Evolutionary conservation across 2,329 filamentous ascomycete species (phyloP).

Genomic region (Myriosclerotinia curreyana): DNA sequence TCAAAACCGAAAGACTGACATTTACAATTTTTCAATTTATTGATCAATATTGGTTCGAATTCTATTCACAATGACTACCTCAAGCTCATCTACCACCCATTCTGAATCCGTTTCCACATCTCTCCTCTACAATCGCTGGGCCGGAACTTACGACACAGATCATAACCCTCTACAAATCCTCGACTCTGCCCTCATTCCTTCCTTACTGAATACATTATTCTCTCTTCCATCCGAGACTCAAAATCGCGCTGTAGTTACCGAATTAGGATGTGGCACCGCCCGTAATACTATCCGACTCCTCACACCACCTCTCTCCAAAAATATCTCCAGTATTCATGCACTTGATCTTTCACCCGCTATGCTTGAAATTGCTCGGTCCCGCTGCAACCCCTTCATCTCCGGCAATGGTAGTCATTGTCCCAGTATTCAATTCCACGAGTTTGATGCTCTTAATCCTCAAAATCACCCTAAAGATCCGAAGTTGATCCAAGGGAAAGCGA

Average conservation of each 20-base stretch:
- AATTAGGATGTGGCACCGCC: slow-evolving; percentile 64
- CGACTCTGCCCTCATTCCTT: slow-evolving; percentile 55
- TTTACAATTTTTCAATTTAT: neutral
- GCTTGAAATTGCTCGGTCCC: slow-evolving; percentile 50
- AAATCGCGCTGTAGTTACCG: slow-evolving; percentile 45
- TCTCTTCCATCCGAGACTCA: slow-evolving; percentile 29
- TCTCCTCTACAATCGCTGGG: slow-evolving; percentile 50
- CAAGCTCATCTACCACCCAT: slow-evolving; percentile 23
- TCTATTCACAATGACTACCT: slow-evolving; percentile 9
- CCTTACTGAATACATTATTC: slow-evolving; percentile 50
- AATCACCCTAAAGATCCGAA: slow-evolving; percentile 28
- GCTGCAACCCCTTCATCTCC: slow-evolving; percentile 15
- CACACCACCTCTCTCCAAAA: slow-evolving; percentile 26
- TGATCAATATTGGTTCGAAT: neutral
- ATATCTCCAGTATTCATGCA: slow-evolving; percentile 39
- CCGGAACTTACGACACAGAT: slow-evolving; percentile 59
- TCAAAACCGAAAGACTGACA: neutral
- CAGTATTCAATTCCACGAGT: slow-evolving; percentile 28
- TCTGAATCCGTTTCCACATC: slow-evolving; percentile 42
- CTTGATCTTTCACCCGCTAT: slow-evolving; percentile 55
- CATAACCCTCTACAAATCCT: slow-evolving; percentile 64
- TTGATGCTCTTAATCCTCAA: slow-evolving; percentile 31
- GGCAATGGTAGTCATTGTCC: neutral
- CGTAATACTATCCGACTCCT: slow-evolving; percentile 57
- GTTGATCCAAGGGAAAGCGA: slow-evolving; percentile 26